phyloP scores from a whole-genome alignment of 2,329 filamentous ascomycete species.

The Periconia macrospinosa region DNA sequence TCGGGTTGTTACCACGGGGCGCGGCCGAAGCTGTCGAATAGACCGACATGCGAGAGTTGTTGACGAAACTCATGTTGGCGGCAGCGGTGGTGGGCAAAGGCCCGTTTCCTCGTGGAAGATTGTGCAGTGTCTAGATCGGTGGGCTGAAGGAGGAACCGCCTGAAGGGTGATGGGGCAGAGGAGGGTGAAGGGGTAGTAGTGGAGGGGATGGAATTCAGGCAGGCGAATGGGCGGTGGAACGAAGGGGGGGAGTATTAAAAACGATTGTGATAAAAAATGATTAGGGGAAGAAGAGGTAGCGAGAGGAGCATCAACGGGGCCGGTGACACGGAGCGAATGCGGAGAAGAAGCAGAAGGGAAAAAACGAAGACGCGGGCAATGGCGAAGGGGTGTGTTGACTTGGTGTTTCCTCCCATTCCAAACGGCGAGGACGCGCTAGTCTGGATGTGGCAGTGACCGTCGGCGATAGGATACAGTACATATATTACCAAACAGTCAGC shows the following conservation, averaged over 20 bases:
- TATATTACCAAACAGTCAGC: no score
- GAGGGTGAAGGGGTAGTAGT: no score
- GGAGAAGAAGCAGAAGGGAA: background rate
- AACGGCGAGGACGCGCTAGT: no score
- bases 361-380: background rate
- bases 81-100: slow-evolving; percentile 28
- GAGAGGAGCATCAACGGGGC: slow-evolving; percentile 17
- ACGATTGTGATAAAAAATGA: slow-evolving; percentile 17
- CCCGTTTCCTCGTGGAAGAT: slow-evolving; percentile 7
- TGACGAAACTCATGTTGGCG: slow-evolving; percentile 53
- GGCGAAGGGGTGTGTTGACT: no score
- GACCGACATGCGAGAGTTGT: slow-evolving; percentile 61
- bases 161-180: background rate
- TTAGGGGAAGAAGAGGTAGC: background rate
- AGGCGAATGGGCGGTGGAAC: slow-evolving; percentile 6
- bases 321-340: slow-evolving; percentile 17
- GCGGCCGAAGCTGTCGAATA: slow-evolving; percentile 64
- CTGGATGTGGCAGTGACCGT: no score
- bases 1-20: slow-evolving; percentile 61
- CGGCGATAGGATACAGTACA: no score
- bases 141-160: background rate
- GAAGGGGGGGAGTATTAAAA: slow-evolving; percentile 15
- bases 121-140: slow-evolving; percentile 7
- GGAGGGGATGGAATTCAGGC: slow-evolving; percentile 1
- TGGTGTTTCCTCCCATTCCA: no score